Evolutionary conservation across 495 filamentous ascomycete species (phyloP).

Genomic region (Aspergillus nidulans): DNA sequence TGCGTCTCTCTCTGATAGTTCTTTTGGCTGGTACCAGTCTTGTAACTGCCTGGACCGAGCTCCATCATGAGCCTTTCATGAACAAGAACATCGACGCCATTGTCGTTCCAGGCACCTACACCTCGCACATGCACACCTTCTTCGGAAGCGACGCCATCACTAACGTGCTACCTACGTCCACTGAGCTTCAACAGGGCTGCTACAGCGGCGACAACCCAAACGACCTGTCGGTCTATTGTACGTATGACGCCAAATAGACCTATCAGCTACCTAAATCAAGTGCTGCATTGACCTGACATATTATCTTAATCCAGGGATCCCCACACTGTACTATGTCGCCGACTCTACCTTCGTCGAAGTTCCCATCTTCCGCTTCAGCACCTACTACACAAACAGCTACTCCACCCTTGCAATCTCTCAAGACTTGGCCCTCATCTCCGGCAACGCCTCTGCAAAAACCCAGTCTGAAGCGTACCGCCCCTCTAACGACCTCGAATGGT

Average conservation of each 20-base stretch:
- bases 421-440: slow-evolving; percentile 16
- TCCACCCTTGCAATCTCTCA: slow-evolving; percentile 16
- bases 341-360: slow-evolving; percentile 13
- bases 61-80: slow-evolving; percentile 16
- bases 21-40: slow-evolving; percentile 13
- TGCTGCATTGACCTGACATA: no score
- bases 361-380: slow-evolving; percentile 18
- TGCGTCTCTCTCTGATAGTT: no score
- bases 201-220: slow-evolving; percentile 18
- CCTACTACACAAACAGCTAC: slow-evolving; percentile 15
- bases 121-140: slow-evolving; percentile 23
- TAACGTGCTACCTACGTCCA: slow-evolving; percentile 13
- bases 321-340: slow-evolving; percentile 19
- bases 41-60: slow-evolving; percentile 18
- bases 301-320: no score
- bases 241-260: background rate
- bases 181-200: slow-evolving; percentile 19
- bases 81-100: slow-evolving; percentile 22
- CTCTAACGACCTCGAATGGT: slow-evolving; percentile 15
- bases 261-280: background rate
- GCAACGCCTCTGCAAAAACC: slow-evolving; percentile 16
- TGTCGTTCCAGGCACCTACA: slow-evolving; percentile 18
- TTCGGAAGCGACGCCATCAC: slow-evolving; percentile 22
- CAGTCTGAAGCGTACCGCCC: slow-evolving; percentile 10
- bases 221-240: slow-evolving; percentile 21